Base-by-base conservation (phyloP, 2,329 filamentous ascomycete genomes). In the Aspergillus sp. region DNA sequence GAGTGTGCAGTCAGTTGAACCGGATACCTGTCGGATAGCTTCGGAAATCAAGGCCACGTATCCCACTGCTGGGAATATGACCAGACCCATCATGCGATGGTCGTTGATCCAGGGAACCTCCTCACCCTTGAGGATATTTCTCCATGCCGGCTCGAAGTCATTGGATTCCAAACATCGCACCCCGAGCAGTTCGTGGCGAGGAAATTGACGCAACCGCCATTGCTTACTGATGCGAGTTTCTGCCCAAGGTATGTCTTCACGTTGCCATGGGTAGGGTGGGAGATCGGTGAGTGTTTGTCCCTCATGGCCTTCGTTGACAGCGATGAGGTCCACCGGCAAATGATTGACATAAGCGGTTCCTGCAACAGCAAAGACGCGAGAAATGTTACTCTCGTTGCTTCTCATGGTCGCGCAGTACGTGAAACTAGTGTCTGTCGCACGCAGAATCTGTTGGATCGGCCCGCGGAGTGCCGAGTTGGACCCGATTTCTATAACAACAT, bases 211-310 rank as follows among this genome's bases (percentile, higher is more conserved):
- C 46, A 73, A 68, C 7, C 69, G 62, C 52, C 68, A 56, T 24
- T 71, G 69, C 1, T 63, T 55, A 26, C 59, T 63, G 7, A 65
- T 50, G 3, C 63, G 24, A 0, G 60, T 58, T 49, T 81, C 78
- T 9, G 66, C 52, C 79, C 78, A 81, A 62, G 76, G 77, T 0
- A 36, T 65, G 2, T 67, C 68, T 4, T 73, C 71, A 46, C 77
- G 77, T 51, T 80, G 73, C 66, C 78, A 82, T 0, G 77, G 72
- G 56, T 81, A 82, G 1, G 71, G 63, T 0, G 79, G 78, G 1
- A 76, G 68, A 52, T 78, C 73, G 2, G 47, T 32, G 22, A 55
- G 39, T 20, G 10, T 55, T 31, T 52, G 2, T 3, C 14, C 6
- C 54, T 45, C 6, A 14, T 26, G 4, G 42, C 47, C 20, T 50